A percentile compares a stretch with the other conserved stretches of the same genome.
Evolutionary conservation across 257 asterid genomes (phyloP).

Genomic region (Penstemon davidsonii): DNA sequence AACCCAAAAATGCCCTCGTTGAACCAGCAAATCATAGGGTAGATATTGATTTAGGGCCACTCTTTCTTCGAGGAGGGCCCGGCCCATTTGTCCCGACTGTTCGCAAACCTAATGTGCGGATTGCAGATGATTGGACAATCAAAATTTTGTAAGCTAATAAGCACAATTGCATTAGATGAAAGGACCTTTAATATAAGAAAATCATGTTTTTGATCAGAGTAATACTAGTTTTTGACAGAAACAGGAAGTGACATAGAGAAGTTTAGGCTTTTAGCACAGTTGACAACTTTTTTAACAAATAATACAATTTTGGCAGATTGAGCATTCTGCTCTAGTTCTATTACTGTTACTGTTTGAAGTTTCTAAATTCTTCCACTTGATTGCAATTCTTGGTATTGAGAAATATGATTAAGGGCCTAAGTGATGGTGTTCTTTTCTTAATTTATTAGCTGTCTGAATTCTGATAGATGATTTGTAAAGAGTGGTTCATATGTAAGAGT

Average conservation of each 20-base stretch:
- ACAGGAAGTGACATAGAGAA: no score
- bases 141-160: constrained; percentile 40
- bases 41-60: constrained; percentile 63
- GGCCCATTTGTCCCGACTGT: constrained; percentile 44
- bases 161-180: constrained; percentile 19
- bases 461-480: constrained; percentile 13
- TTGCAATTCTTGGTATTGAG: neutral
- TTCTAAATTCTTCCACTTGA: neutral
- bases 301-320: neutral
- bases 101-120: constrained; percentile 57
- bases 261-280: neutral
- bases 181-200: constrained; percentile 10
- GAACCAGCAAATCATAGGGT: constrained; percentile 62
- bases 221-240: neutral
- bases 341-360: neutral
- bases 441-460: neutral
- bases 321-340: neutral
- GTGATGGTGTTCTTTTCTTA: no score
- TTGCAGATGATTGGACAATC: constrained; percentile 54
- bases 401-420: neutral
- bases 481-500: constrained; percentile 17
- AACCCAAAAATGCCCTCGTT: constrained; percentile 53
- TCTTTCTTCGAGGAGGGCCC: constrained; percentile 49
- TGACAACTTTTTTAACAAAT: neutral
- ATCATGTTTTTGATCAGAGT: no score